Conservation (phyloP, 495 filamentous ascomycete species). For the Aspergillus baeticus region DNA sequence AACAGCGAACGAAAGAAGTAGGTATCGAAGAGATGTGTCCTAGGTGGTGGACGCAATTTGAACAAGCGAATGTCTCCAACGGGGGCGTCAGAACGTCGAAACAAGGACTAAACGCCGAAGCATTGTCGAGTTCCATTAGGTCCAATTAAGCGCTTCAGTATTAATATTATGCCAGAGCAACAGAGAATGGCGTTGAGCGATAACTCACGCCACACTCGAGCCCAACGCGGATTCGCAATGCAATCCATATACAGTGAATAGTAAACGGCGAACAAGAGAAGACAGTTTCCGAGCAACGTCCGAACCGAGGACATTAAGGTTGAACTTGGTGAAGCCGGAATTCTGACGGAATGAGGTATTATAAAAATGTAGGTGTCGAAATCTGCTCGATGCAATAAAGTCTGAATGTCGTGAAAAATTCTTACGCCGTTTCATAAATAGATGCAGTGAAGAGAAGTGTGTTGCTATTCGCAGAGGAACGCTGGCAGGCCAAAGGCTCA, state of each 20-base stretch:
- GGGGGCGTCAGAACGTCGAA: conserved; percentile 22
- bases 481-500: conserved; percentile 12
- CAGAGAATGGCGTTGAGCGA: conserved; percentile 1
- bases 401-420: conserved; percentile 42
- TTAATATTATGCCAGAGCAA: conserved; percentile 13
- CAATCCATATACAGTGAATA: conserved; percentile 12
- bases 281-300: neutral
- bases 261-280: neutral
- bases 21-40: conserved; percentile 29
- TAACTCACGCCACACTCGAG: conserved; percentile 3
- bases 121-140: conserved; percentile 8
- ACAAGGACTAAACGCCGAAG: conserved; percentile 14
- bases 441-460: conserved; percentile 23
- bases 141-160: conserved; percentile 12
- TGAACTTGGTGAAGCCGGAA: conserved; percentile 12
- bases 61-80: conserved; percentile 47
- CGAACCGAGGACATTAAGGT: conserved; percentile 12
- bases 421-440: conserved; percentile 40
- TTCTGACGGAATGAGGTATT: conserved; percentile 28
- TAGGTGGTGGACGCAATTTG: conserved; percentile 22
- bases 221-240: conserved; percentile 11
- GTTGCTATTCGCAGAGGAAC: conserved; percentile 30
- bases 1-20: conserved; percentile 44
- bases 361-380: conserved; percentile 44
- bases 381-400: conserved; percentile 47